phyloP scores from a whole-genome alignment of 345 rosid genomes.

The Litchi chinensis region DNA sequence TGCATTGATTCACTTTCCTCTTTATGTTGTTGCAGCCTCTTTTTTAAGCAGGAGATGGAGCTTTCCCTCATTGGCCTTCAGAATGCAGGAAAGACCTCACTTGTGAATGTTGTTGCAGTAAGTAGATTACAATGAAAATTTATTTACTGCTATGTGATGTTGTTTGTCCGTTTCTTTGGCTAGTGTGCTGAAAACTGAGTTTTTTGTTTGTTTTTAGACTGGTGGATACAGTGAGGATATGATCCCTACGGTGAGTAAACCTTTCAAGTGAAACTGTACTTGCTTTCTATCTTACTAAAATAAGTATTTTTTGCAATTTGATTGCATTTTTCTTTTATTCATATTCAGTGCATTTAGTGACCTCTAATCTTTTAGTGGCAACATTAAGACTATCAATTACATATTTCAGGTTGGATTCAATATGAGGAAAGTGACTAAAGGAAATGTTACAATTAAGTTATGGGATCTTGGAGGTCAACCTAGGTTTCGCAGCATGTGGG shows the following conservation, averaged over 20 bases:
- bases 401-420: slow-evolving; percentile 80
- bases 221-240: slow-evolving; percentile 93
- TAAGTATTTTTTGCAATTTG: neutral
- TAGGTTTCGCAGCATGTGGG: slow-evolving; percentile 97
- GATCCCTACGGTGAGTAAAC: slow-evolving; percentile 72
- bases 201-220: slow-evolving; percentile 51
- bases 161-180: slow-evolving; percentile 12
- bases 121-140: slow-evolving; percentile 29
- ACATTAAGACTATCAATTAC: neutral
- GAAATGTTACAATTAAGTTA: slow-evolving; percentile 87
- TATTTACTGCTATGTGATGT: neutral
- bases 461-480: slow-evolving; percentile 99
- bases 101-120: slow-evolving; percentile 79
- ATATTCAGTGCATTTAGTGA: neutral
- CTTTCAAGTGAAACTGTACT: slow-evolving; percentile 14
- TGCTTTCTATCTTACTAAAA: neutral
- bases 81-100: slow-evolving; percentile 88
- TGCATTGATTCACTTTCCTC: slow-evolving; percentile 4
- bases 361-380: neutral
- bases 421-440: slow-evolving; percentile 97
- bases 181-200: slow-evolving; percentile 19
- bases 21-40: slow-evolving; percentile 55
- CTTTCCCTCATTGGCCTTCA: slow-evolving; percentile 87
- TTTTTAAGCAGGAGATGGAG: slow-evolving; percentile 90
- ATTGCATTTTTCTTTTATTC: neutral